A percentile compares a stretch with the other conserved stretches of the same genome.
phyloP scores from a whole-genome alignment of 2,329 filamentous ascomycete species.

The Fusarium staphyleae region DNA sequence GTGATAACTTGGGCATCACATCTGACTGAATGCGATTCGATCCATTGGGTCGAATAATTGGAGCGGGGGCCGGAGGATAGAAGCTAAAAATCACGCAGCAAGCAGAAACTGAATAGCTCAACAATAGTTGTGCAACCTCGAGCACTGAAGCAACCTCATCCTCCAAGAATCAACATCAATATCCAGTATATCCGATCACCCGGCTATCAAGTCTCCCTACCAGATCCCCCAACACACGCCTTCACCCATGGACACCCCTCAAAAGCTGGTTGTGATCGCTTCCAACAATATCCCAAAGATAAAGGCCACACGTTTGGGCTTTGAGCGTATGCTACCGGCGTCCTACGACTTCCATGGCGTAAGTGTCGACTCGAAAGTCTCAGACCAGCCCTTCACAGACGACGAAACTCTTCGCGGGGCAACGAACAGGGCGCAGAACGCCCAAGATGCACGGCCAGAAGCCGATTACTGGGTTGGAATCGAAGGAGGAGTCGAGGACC shows the following conservation, averaged over 20 bases:
- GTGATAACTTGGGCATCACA: no score
- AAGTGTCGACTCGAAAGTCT: constrained; percentile 48
- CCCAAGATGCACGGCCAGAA: constrained; percentile 40
- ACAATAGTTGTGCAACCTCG: no score
- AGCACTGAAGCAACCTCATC: no score
- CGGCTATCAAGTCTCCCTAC: neutral
- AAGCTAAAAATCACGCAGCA: no score
- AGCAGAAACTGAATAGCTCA: no score
- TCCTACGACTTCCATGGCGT: constrained; percentile 40
- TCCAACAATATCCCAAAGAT: constrained; percentile 53
- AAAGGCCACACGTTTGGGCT: constrained; percentile 47
- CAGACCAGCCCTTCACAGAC: constrained; percentile 51
- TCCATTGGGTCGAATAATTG: no score
- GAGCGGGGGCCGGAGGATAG: no score
- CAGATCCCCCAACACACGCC: no score
- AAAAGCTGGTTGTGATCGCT: constrained; percentile 43
- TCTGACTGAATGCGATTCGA: no score
- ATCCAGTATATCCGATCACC: no score
- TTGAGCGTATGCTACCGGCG: constrained; percentile 47
- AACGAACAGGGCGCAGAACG: constrained; percentile 47
- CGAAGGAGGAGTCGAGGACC: constrained; percentile 50
- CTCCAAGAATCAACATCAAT: no score
- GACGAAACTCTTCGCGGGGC: constrained; percentile 50
- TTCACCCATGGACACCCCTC: neutral
- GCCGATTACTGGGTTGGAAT: constrained; percentile 52